Evolutionary conservation across 768 basidiomycete species (phyloP).

Genomic region (Rubroboletus pulcherrimus): DNA sequence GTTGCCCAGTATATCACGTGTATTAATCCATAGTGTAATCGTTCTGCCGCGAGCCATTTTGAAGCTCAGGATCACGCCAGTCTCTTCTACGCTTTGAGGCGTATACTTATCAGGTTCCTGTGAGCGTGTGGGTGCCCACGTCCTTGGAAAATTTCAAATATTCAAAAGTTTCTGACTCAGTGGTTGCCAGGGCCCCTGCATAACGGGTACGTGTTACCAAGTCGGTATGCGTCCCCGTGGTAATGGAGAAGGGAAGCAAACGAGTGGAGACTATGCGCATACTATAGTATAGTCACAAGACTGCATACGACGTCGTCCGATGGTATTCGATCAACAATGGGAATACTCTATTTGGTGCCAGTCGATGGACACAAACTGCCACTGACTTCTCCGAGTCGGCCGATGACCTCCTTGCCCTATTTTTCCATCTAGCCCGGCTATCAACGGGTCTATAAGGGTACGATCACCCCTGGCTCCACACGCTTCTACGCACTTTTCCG

Average conservation of each 20-base stretch:
- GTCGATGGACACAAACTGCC: too few species aligned
- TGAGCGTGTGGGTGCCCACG: not conserved
- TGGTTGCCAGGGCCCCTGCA: not conserved
- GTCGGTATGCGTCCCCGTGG: not conserved
- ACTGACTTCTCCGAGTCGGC: too few species aligned
- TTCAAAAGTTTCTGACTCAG: not conserved
- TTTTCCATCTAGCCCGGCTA: too few species aligned
- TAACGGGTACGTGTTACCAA: not conserved
- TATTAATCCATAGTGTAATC: constrained; percentile 1
- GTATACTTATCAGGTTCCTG: not conserved
- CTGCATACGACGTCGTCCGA: too few species aligned
- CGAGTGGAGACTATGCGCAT: too few species aligned
- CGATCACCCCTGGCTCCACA: too few species aligned
- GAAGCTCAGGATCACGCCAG: not conserved
- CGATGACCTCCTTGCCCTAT: too few species aligned
- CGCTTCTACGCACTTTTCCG: too few species aligned
- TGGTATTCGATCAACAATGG: too few species aligned
- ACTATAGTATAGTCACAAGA: too few species aligned
- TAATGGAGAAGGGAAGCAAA: not conserved
- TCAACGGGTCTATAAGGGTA: too few species aligned
- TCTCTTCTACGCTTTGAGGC: not conserved
- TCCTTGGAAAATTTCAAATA: not conserved
- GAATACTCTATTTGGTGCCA: too few species aligned
- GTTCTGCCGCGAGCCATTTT: not conserved
- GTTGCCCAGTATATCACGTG: not conserved